phyloP scores from a whole-genome alignment of 176 grass and related monocot genomes.

The Oryza glaberrima region DNA sequence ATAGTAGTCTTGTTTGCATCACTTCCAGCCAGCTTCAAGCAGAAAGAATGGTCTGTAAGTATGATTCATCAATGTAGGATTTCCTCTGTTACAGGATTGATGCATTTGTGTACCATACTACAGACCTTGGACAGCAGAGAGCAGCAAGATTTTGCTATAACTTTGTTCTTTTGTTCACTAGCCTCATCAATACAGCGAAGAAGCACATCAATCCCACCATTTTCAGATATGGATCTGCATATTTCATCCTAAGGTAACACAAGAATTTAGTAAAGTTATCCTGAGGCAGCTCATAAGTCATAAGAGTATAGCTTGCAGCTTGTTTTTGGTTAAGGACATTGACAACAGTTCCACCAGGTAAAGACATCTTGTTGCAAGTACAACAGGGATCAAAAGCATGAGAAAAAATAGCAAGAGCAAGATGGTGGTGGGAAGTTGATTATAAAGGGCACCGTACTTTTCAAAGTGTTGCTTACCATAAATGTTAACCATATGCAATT shows the following conservation, averaged over 20 bases:
- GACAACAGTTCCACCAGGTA: slow-evolving; percentile 8
- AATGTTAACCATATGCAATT: background rate
- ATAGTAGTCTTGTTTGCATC: slow-evolving; percentile 84
- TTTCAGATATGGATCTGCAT: slow-evolving; percentile 88
- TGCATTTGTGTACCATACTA: slow-evolving; percentile 10
- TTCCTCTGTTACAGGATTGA: slow-evolving; percentile 26
- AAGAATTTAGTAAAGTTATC: slow-evolving; percentile 23
- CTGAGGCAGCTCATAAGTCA: slow-evolving; percentile 9
- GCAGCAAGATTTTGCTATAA: slow-evolving; percentile 71
- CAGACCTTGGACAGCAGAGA: slow-evolving; percentile 92
- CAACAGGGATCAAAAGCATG: background rate
- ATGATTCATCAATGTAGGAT: slow-evolving; percentile 2
- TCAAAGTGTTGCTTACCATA: background rate
- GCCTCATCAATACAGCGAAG: slow-evolving; percentile 74
- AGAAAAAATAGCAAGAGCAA: slow-evolving; percentile 16
- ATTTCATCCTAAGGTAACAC: slow-evolving; percentile 84
- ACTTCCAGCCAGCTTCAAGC: slow-evolving; percentile 79
- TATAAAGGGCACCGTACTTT: background rate
- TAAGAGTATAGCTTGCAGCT: background rate
- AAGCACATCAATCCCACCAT: slow-evolving; percentile 86
- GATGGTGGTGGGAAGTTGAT: slow-evolving; percentile 1
- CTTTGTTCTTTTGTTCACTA: slow-evolving; percentile 61
- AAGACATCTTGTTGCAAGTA: background rate
- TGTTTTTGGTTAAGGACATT: slow-evolving; percentile 6
- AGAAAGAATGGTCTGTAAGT: slow-evolving; percentile 40